A percentile compares a stretch with the other conserved stretches of the same genome.
Conservation (phyloP, 805 yeast species). For the Wickerhamiella shivajii region DNA sequence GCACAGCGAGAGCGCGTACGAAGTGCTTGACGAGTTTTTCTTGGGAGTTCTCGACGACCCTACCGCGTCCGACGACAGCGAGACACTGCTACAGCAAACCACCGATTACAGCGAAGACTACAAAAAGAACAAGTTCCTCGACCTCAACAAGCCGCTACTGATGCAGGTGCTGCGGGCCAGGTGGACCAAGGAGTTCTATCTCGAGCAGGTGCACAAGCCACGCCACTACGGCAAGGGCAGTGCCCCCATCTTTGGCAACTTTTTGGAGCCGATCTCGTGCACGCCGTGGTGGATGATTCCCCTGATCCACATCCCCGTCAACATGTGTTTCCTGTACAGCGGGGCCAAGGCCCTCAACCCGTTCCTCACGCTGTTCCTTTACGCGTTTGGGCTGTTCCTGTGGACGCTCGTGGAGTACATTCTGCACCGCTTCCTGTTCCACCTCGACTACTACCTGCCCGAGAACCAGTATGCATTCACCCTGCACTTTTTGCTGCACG, state of each 20-base stretch:
- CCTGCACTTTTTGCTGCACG: slow-evolving; percentile 81
- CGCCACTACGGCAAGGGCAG: slow-evolving; percentile 96
- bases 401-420: slow-evolving; percentile 90
- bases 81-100: slow-evolving; percentile 41
- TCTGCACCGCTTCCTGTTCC: slow-evolving; percentile 86
- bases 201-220: slow-evolving; percentile 95
- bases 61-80: slow-evolving; percentile 41
- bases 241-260: slow-evolving; percentile 89
- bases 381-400: slow-evolving; percentile 66
- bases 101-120: slow-evolving; percentile 67
- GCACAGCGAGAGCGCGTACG: slow-evolving; percentile 77
- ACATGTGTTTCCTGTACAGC: slow-evolving; percentile 42
- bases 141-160: slow-evolving; percentile 66
- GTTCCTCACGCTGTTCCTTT: slow-evolving; percentile 38
- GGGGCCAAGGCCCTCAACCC: slow-evolving; percentile 39
- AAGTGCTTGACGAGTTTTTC: slow-evolving; percentile 67
- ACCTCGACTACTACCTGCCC: slow-evolving; percentile 76
- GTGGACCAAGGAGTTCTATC: slow-evolving; percentile 76
- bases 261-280: slow-evolving; percentile 76
- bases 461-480: slow-evolving; percentile 61
- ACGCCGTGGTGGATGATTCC: slow-evolving; percentile 97
- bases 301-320: slow-evolving; percentile 70
- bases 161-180: slow-evolving; percentile 62
- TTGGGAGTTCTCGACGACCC: slow-evolving; percentile 54
- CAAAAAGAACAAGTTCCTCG: slow-evolving; percentile 70